Conservation (phyloP, 257 asterid species). For the Handroanthus guayacan region DNA sequence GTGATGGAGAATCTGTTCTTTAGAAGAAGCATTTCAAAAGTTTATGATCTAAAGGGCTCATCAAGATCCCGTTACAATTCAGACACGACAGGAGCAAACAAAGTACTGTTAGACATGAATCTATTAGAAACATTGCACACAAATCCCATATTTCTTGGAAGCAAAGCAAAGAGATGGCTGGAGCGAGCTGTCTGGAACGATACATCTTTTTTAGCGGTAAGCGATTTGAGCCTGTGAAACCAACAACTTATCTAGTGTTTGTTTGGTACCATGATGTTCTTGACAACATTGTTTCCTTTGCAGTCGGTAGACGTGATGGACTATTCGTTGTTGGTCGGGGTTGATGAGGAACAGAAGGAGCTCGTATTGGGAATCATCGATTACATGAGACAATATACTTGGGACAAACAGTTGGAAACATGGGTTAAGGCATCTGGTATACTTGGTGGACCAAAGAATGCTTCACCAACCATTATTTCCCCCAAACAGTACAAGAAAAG, state of each 20-base stretch:
- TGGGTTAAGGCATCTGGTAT: slow-evolving; percentile 85
- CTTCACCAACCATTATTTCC: slow-evolving; percentile 70
- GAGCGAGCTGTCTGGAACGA: slow-evolving; percentile 92
- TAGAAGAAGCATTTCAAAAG: slow-evolving; percentile 53
- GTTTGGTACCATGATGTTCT: neutral
- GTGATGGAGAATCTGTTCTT: slow-evolving; percentile 84
- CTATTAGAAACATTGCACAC: slow-evolving; percentile 64
- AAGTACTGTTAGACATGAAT: slow-evolving; percentile 70
- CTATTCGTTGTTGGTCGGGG: slow-evolving; percentile 75
- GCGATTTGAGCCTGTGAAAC: slow-evolving; percentile 8
- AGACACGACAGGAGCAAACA: slow-evolving; percentile 63
- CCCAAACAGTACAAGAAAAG: slow-evolving; percentile 85
- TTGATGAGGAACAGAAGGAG: slow-evolving; percentile 71
- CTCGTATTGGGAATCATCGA: slow-evolving; percentile 75
- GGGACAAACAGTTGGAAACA: slow-evolving; percentile 91
- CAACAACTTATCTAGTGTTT: neutral
- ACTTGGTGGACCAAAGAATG: slow-evolving; percentile 72
- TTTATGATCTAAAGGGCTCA: slow-evolving; percentile 82
- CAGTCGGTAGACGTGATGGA: slow-evolving; percentile 83
- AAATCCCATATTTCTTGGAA: slow-evolving; percentile 70
- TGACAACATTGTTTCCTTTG: neutral
- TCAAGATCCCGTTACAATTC: slow-evolving; percentile 69
- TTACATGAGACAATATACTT: slow-evolving; percentile 79
- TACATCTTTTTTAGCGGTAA: slow-evolving; percentile 74
- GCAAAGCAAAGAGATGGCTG: slow-evolving; percentile 67